Conservation (phyloP, 202 grass and related monocot species). For the Carex sylvatica region DNA sequence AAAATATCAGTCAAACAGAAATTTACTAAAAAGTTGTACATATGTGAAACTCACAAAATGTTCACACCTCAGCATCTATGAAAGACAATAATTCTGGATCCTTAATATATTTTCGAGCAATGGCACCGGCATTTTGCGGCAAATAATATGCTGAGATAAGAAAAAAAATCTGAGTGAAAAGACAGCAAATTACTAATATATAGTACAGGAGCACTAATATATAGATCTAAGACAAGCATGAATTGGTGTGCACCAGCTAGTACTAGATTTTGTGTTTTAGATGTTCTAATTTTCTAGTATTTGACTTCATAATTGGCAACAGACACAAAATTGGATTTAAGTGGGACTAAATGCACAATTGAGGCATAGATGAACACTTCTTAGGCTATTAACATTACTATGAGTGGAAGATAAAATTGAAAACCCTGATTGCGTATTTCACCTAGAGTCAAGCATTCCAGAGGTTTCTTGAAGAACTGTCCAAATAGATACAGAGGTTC, state of each 20-base stretch:
- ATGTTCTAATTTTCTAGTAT: background rate
- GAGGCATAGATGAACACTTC: background rate
- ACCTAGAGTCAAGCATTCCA: slow-evolving; percentile 95
- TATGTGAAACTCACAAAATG: slow-evolving; percentile 43
- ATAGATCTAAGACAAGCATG: background rate
- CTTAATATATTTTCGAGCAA: slow-evolving; percentile 94
- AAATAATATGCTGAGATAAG: slow-evolving; percentile 78
- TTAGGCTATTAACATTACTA: background rate
- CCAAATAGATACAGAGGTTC: slow-evolving; percentile 84
- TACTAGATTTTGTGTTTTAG: background rate
- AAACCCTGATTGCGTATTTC: slow-evolving; percentile 14
- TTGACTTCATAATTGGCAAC: background rate
- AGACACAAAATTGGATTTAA: background rate
- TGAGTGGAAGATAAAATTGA: slow-evolving; percentile 1
- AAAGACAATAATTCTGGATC: slow-evolving; percentile 89
- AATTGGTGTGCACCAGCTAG: background rate
- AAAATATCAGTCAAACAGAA: background rate
- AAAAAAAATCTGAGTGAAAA: background rate
- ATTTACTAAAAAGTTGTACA: slow-evolving; percentile 35
- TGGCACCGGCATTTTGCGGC: slow-evolving; percentile 89
- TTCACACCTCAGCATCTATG: slow-evolving; percentile 94
- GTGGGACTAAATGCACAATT: background rate
- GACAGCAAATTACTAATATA: background rate
- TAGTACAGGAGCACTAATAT: background rate
- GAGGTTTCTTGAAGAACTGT: slow-evolving; percentile 85